Evolutionary conservation across 371 early-diverging fungal genomes (phyloP), one percentile per base, ranked within the genome.

Genomic region (Mucor sp.): DNA sequence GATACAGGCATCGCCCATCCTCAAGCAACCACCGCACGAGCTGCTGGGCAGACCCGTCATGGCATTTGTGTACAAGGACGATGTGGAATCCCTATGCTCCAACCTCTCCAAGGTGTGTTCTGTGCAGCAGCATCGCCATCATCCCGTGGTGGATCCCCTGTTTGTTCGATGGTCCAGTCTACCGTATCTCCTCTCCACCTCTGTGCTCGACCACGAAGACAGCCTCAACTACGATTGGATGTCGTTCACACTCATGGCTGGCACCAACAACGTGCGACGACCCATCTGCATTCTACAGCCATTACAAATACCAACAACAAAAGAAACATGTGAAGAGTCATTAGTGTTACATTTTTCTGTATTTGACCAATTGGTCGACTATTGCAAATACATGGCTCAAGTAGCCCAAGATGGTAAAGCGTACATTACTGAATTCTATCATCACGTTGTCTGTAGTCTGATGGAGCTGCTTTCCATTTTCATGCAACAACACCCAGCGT

Each of bases 41-140:
- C 32, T 69, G n/a, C 2, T 66, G 8, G 74, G 74, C 21, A 53
- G 64, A 25, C 74, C 74, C 2, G 55, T 73, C 1, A 73, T 73
- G 74, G 67, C 63, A n/a, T 73, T 63, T 63, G 58, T 73, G 23
- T 69, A 73, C 50, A 30, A 69, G 9, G 69, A 73, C 12, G 74
- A 73, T 63, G 44, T 73, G 11, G 60, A 57, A 12, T 23, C 50
- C 7, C 55, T 73, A 19, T 69, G 66, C 41, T 32, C 63, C 11
- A 59, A 55, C 43, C 57, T 73, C n/a, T 47, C 63, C 14, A 65
- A 59, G 6, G 53, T 62, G 0, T 62, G 62, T 17, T 62, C 62
- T 1, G 8, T 62, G 33, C 47, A 61, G 30, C 43, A 23, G 27
- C 23, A 55, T 7, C 21, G 37, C 43, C 3, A 43, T 17, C 37